A percentile compares a stretch with the other conserved stretches of the same genome.
These are phyloP conservation scores for Parafenestella ontariensis DNA, from an alignment of 2,329 filamentous ascomycete species.

Conservation along the genomic window DNA sequence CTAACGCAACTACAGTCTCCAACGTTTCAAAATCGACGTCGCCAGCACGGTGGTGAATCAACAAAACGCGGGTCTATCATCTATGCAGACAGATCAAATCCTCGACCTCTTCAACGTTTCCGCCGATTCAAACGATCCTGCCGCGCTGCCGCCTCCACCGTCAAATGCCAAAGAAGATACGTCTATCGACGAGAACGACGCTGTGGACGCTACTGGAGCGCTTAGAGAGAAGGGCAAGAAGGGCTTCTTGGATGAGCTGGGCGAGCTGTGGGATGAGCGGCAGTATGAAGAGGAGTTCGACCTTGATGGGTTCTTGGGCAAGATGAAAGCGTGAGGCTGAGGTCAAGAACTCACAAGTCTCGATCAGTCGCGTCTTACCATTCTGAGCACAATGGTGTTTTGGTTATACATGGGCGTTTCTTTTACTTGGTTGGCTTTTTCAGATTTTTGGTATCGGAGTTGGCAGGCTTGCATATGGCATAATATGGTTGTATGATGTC, in stretches of 20 bases:
- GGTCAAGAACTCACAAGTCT: too few relatives aligned
- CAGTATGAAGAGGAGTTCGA: slow-evolving; percentile 99
- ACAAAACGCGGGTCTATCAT: slow-evolving; percentile 91
- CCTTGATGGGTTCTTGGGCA: slow-evolving; percentile 92
- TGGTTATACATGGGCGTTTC: too few relatives aligned
- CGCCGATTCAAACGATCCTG: slow-evolving; percentile 60
- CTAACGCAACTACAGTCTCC: slow-evolving; percentile 66
- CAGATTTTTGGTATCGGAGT: too few relatives aligned
- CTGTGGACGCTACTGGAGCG: slow-evolving; percentile 80
- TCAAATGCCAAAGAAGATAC: slow-evolving; percentile 70
- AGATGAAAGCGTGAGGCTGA: slow-evolving; percentile 69
- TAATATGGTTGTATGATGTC: too few relatives aligned
- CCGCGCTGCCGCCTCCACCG: slow-evolving; percentile 59
- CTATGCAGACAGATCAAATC: slow-evolving; percentile 99
- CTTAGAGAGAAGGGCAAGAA: slow-evolving; percentile 95
- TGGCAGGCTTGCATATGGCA: too few relatives aligned
- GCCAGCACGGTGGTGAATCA: slow-evolving; percentile 98
- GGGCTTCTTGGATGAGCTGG: slow-evolving; percentile 92
- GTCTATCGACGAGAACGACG: slow-evolving; percentile 85
- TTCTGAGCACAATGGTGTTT: too few relatives aligned
- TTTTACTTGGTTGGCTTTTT: too few relatives aligned
- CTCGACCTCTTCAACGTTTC: slow-evolving; percentile 90
- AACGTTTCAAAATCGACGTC: slow-evolving; percentile 99
- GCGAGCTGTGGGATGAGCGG: slow-evolving; percentile 95
- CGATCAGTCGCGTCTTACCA: too few relatives aligned